phyloP scores from a whole-genome alignment of 371 early-diverging fungal genomes.

The Syncephalastrum sp. region DNA sequence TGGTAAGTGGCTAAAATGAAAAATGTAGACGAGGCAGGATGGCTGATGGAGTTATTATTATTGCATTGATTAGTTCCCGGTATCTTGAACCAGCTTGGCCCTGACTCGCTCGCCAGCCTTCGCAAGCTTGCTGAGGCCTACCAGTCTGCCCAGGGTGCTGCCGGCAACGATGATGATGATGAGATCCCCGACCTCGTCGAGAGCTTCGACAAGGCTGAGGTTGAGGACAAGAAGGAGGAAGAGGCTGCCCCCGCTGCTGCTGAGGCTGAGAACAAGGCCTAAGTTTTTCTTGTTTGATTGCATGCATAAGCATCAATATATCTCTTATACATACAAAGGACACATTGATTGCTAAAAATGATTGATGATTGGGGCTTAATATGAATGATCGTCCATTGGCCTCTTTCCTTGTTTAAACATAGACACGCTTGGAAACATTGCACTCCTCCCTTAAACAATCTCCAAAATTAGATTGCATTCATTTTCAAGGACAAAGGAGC shows the following conservation, averaged over 20 bases:
- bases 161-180: conserved; percentile 61
- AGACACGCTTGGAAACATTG: no score
- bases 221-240: conserved; percentile 43
- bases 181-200: conserved; percentile 80
- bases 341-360: no score
- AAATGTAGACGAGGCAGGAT: conserved; percentile 1
- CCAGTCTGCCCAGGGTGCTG: conserved; percentile 63
- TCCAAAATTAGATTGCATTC: no score
- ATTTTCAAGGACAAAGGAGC: no score
- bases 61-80: conserved; percentile 65
- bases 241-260: conserved; percentile 2
- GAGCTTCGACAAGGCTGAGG: conserved; percentile 55
- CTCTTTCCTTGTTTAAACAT: no score
- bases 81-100: conserved; percentile 95
- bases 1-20: conserved; percentile 16
- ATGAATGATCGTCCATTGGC: no score
- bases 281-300: conserved; percentile 11
- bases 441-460: no score
- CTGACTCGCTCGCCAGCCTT: conserved; percentile 88
- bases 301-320: background rate
- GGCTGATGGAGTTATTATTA: background rate
- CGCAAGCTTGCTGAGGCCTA: conserved; percentile 86
- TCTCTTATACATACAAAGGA: no score
- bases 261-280: conserved; percentile 13
- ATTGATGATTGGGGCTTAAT: no score